Evolutionary conservation across 176 grass and related monocot species (phyloP).

Genomic region (Oryza glaberrima): DNA sequence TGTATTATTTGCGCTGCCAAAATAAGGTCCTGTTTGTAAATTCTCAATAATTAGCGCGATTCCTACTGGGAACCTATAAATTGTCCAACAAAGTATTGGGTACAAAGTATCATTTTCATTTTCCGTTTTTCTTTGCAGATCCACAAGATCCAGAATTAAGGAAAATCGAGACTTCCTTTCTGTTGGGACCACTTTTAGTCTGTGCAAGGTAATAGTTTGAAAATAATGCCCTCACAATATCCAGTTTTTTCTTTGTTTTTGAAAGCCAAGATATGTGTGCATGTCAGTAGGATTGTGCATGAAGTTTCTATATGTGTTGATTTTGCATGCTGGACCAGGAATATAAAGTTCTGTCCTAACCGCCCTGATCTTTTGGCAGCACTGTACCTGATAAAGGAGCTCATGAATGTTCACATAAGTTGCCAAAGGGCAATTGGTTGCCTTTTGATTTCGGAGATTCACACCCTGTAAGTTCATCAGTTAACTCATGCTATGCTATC

Average conservation of each 20-base stretch:
- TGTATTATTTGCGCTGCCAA: background rate
- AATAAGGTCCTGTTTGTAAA: background rate
- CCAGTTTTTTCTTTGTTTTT: background rate
- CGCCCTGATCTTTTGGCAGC: slow-evolving; percentile 45
- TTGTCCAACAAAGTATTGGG: background rate
- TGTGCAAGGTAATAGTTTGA: slow-evolving; percentile 69
- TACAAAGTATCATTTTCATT: slow-evolving; percentile 18
- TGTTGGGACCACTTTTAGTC: slow-evolving; percentile 80
- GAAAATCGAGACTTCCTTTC: slow-evolving; percentile 89
- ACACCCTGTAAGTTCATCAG: slow-evolving; percentile 72
- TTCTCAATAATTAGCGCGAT: background rate
- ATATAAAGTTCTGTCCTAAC: slow-evolving; percentile 15
- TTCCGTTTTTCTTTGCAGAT: slow-evolving; percentile 51
- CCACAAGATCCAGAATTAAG: slow-evolving; percentile 69
- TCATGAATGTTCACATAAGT: slow-evolving; percentile 67
- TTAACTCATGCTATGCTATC: slow-evolving; percentile 27
- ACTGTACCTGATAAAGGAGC: slow-evolving; percentile 70
- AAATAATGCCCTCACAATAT: background rate
- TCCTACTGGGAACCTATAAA: background rate
- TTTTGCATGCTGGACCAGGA: slow-evolving; percentile 12
- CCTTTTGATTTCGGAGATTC: slow-evolving; percentile 91
- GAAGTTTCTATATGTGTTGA: background rate
- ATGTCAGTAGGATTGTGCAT: background rate
- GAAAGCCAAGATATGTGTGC: slow-evolving; percentile 4
- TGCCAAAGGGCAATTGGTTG: slow-evolving; percentile 82